Evolutionary conservation across 2,329 filamentous ascomycete genomes (phyloP), one percentile per base, ranked within the genome.

Genomic region (Talaromyces sp.): DNA sequence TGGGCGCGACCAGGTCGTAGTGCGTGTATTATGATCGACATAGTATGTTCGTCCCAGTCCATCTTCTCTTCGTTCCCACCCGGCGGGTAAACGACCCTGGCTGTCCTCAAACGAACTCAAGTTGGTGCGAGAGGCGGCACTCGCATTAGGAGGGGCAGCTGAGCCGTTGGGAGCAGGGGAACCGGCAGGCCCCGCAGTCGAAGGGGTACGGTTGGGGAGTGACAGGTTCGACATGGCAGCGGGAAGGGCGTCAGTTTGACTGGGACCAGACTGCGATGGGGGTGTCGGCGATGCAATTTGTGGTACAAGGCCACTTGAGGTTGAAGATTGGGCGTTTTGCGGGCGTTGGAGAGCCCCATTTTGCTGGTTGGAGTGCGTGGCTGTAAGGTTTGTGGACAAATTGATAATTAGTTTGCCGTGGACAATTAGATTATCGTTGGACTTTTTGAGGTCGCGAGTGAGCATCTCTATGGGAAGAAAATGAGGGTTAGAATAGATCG

Each of bases 341-440:
- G 46, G 64, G 36, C 69, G 67, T 46, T 72, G 69, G 44, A 65
- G 49, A 29, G 30, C 43, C 3, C 71, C 74, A 52, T 71, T 73
- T 46, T 68, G 77, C 72, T 70, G 80, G 79, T 63, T 69, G 58
- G 85, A 84, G 57, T 87, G 83, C 6, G 91, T 90, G 14, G 84
- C 76, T 39, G 83, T 80, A 17, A 97, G 82, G 71, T 99, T 96
- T 47, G 93, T 97, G 10, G 93, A 97, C 11, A 99, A 80, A 71
- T 96, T 97, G 58, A 99, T 86, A 65, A 99, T 99, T 50, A 99
- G 84, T 76, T 97, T 97, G 58, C 94, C 94, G 70, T 99, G 92
- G 30, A 99, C 94, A 51, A 97, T 91, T 44, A 99, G 85, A 70
- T 97, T 97, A 72, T 99, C 94, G 55, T 91, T 97, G 5, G 94